Evolutionary conservation across 371 early-diverging fungal genomes (phyloP), one percentile per base, ranked within the genome.

Genomic region (Apophysomyces elegans): DNA sequence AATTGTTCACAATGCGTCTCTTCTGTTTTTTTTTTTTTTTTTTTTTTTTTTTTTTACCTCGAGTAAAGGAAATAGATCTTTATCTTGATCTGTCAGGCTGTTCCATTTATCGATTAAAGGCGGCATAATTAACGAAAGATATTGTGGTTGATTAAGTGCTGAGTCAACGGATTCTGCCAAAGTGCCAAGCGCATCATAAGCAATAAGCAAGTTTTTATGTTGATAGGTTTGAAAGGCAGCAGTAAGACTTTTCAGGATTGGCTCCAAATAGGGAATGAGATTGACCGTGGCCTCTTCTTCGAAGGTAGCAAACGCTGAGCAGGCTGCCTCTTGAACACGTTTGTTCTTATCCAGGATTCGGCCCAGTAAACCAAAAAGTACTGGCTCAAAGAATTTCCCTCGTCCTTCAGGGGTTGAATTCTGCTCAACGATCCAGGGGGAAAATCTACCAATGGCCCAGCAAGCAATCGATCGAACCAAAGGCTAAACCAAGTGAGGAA

Each of bases 381-480:
- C 77, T 2, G 95, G 95, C 59, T 88, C 88, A 70, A 96, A 93
- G 75, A 91, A 95, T 54, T 70, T 68, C 41, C 81, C 76, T 36
- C 87, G 77, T 62, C 90, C 89, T 67, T 90, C 81, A 35, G 84
- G 70, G 21, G 85, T 62, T 16, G 44, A 76, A 63, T 64, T 67
- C 61, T 79, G 77, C 63, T 86, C 77, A 47, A 95, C 84, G 39
- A 89, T 88, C 97, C 97, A 98, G 43, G 78, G 78, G 21, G 95
- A 87, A 76, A 95, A 98, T 43, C 98, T 88, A 54, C 96, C 91
- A 56, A 96, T 78, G 32, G 97, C 95, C 99, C 99, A 98, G 79
- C 97, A 97, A 13, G 97, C 88, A 69, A 98, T 97, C 39, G 93
- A 91, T 62, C 97, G 88, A 57, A 98, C 91, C 56, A 96, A 81